A percentile compares a stretch with the other conserved stretches of the same genome.
These are phyloP conservation scores for Blastocystis sp. DNA, from an alignment of 352 stramenopile species.

Conservation along the genomic window DNA sequence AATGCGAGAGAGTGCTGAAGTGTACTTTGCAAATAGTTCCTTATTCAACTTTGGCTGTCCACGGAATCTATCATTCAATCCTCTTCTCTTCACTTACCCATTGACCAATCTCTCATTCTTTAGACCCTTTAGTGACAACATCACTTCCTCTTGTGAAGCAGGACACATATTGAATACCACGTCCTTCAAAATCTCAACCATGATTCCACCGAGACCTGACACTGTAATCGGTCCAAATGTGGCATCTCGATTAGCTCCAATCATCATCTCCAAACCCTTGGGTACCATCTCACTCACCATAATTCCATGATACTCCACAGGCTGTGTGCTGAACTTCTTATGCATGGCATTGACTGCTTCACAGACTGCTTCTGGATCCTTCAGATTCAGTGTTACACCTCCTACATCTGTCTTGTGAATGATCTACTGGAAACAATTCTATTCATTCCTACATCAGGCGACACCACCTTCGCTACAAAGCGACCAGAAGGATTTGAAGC, in stretches of 20 bases:
- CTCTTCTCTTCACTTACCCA: not conserved
- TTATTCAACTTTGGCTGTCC: constrained; percentile 1
- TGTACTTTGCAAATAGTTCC: constrained; percentile 20
- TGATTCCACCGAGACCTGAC: constrained; percentile 9
- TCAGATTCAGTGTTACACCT: constrained; percentile 38
- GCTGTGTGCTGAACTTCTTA: constrained; percentile 42
- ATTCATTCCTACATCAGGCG: not conserved
- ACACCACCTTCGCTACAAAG: constrained; percentile 56
- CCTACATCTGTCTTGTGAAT: constrained; percentile 61
- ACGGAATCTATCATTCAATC: not conserved
- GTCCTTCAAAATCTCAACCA: constrained; percentile 35
- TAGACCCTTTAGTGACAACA: not conserved
- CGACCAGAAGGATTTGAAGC: not conserved
- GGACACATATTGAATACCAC: constrained; percentile 55
- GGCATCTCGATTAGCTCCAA: constrained; percentile 46
- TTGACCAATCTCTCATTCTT: constrained; percentile 45
- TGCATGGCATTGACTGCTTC: not conserved
- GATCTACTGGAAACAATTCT: not conserved
- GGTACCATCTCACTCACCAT: constrained; percentile 54
- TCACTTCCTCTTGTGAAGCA: not conserved
- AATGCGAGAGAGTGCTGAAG: constrained; percentile 14
- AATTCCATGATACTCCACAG: constrained; percentile 39
- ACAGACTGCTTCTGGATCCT: not conserved
- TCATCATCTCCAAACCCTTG: constrained; percentile 47
- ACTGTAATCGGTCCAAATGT: constrained; percentile 55